phyloP scores from a whole-genome alignment of 2,329 filamentous ascomycete genomes.

The Fusarium xyrophilum region DNA sequence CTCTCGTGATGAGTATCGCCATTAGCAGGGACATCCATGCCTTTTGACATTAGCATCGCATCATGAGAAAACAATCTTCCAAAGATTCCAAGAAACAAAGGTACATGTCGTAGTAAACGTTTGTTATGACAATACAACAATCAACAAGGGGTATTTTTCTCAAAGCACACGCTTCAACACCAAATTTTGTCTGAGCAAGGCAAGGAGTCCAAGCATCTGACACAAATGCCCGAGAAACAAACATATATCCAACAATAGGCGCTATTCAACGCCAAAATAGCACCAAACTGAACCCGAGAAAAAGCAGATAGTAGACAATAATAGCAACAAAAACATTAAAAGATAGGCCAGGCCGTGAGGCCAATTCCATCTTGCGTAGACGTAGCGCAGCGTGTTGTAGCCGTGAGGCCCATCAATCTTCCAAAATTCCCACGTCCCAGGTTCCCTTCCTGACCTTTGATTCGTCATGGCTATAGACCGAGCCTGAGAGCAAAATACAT shows the following conservation, averaged over 20 bases:
- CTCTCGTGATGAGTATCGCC: not conserved
- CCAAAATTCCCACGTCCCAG: constrained; percentile 34
- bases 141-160: constrained; percentile 35
- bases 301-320: constrained; percentile 11
- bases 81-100: constrained; percentile 20
- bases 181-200: constrained; percentile 23
- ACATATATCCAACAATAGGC: constrained; percentile 15
- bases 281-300: constrained; percentile 19
- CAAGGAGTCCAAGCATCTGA: not conserved
- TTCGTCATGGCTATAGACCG: constrained; percentile 22
- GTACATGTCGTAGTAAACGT: constrained; percentile 22
- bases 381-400: constrained; percentile 33
- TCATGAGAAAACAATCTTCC: not conserved
- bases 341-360: constrained; percentile 41
- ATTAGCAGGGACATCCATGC: constrained; percentile 16
- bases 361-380: constrained; percentile 42
- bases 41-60: constrained; percentile 5
- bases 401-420: constrained; percentile 44
- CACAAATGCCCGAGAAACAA: constrained; percentile 3
- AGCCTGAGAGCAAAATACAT: constrained; percentile 15
- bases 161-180: constrained; percentile 32
- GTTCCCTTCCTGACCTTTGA: constrained; percentile 28
- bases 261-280: constrained; percentile 35
- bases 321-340: constrained; percentile 33
- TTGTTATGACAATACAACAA: constrained; percentile 24